A percentile compares a stretch with the other conserved stretches of the same genome.
phyloP scores from a whole-genome alignment of 2,329 filamentous ascomycete genomes.

The Botrytis fragariae region DNA sequence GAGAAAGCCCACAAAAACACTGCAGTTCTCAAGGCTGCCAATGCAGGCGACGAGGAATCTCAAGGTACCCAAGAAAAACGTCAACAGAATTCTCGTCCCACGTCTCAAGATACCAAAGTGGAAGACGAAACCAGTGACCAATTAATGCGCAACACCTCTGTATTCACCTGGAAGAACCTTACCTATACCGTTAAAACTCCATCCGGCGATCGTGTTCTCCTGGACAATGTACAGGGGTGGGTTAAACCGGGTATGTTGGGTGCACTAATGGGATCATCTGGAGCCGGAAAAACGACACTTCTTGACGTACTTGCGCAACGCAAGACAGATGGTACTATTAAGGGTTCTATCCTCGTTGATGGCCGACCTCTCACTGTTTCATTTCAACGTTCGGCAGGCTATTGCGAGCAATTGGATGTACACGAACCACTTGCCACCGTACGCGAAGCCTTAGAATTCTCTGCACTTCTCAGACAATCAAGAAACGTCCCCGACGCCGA shows the following conservation, averaged over 20 bases:
- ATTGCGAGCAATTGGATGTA: constrained; percentile 70
- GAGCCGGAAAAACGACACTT: constrained; percentile 88
- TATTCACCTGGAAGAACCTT: constrained; percentile 74
- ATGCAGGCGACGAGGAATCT: constrained; percentile 51
- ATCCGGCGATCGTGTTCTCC: constrained; percentile 61
- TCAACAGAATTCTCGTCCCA: constrained; percentile 18
- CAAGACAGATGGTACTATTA: constrained; percentile 83
- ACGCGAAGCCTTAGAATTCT: constrained; percentile 82
- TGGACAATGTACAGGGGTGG: constrained; percentile 64
- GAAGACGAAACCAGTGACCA: constrained; percentile 35
- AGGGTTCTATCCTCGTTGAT: constrained; percentile 72
- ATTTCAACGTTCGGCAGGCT: constrained; percentile 88
- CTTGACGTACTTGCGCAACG: constrained; percentile 82
- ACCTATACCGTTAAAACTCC: constrained; percentile 64
- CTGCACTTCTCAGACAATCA: constrained; percentile 79
- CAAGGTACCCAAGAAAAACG: constrained; percentile 25
- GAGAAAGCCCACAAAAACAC: constrained; percentile 50
- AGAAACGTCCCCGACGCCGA: constrained; percentile 65
- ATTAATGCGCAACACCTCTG: constrained; percentile 60
- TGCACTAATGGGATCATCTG: constrained; percentile 57
- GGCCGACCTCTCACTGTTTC: constrained; percentile 67
- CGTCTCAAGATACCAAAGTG: constrained; percentile 40
- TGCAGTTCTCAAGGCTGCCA: constrained; percentile 23
- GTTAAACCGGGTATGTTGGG: constrained; percentile 61
- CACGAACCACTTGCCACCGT: constrained; percentile 82